These are phyloP conservation scores for Amaranthus cruentus DNA, from an alignment of 148 eudicot species.

Conservation along the genomic window DNA sequence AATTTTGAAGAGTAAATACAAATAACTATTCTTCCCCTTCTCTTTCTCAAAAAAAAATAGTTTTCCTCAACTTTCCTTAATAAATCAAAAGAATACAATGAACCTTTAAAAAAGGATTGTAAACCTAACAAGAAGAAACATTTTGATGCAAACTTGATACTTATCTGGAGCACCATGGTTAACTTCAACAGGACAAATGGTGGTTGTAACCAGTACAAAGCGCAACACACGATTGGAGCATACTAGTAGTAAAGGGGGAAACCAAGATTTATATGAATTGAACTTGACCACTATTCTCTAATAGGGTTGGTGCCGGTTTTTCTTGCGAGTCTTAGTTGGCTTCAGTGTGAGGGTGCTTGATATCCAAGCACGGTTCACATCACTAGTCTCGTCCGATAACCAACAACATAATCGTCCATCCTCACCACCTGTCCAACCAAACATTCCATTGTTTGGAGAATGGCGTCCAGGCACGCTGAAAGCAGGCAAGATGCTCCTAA, in stretches of 20 bases:
- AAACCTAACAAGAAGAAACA: neutral
- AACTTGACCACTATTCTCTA: constrained; percentile 12
- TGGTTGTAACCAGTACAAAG: neutral
- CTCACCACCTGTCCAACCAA: constrained; percentile 97
- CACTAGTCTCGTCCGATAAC: constrained; percentile 58
- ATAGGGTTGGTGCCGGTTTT: constrained; percentile 73
- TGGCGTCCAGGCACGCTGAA: constrained; percentile 24
- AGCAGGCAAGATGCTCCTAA: constrained; percentile 67
- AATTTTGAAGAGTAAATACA: too few relatives aligned
- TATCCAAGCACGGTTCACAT: constrained; percentile 66
- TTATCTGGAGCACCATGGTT: neutral
- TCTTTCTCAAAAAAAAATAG: too few relatives aligned
- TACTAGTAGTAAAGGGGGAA: too few relatives aligned
- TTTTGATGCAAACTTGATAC: neutral
- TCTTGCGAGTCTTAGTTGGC: constrained; percentile 43
- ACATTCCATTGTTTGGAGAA: constrained; percentile 43
- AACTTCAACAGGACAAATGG: neutral
- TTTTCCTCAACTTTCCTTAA: too few relatives aligned
- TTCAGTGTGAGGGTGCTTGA: constrained; percentile 52
- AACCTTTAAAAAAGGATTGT: neutral
- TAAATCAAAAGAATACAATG: too few relatives aligned
- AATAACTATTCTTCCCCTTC: too few relatives aligned
- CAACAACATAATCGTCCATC: constrained; percentile 97
- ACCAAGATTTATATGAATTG: too few relatives aligned
- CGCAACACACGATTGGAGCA: neutral